Conservation (phyloP, 306 rosid genomes). For the Abrus precatorius region DNA sequence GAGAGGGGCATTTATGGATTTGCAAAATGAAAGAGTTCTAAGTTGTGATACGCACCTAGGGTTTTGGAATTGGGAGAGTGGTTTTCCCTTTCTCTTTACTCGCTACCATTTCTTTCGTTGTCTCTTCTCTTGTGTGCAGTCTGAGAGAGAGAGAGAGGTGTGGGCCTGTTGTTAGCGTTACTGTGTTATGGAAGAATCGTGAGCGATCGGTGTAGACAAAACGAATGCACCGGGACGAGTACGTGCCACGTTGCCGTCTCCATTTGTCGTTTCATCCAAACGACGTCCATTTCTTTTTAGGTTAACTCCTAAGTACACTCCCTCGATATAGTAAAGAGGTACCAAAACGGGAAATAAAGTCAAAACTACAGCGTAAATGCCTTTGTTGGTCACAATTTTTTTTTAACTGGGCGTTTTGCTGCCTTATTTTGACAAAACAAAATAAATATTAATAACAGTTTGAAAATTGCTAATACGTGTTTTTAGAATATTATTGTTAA, state of each 20-base stretch:
- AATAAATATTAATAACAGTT: too few species aligned
- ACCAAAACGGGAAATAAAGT: too few species aligned
- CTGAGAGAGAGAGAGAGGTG: conserved; percentile 22
- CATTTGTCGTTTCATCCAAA: background rate
- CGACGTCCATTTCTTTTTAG: background rate
- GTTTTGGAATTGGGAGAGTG: conserved; percentile 42
- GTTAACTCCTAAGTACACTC: background rate
- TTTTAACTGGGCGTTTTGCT: too few species aligned
- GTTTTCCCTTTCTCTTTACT: background rate
- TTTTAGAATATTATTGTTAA: too few species aligned
- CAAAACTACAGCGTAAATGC: too few species aligned
- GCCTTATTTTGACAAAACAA: too few species aligned
- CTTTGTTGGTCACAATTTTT: too few species aligned
- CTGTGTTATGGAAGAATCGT: background rate
- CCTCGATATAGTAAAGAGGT: too few species aligned
- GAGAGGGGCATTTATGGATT: conserved; percentile 62
- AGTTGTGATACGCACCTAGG: conserved; percentile 35
- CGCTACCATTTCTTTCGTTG: conserved; percentile 19
- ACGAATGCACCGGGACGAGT: conserved; percentile 4
- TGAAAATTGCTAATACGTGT: too few species aligned
- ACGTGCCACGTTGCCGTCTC: conserved; percentile 33
- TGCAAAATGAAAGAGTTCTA: background rate
- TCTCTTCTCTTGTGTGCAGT: background rate
- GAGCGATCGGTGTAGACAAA: conserved; percentile 19
- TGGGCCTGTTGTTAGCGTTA: background rate